Evolutionary conservation across 169 alveolate species (phyloP).

Genomic region (Plasmodium sp.): DNA sequence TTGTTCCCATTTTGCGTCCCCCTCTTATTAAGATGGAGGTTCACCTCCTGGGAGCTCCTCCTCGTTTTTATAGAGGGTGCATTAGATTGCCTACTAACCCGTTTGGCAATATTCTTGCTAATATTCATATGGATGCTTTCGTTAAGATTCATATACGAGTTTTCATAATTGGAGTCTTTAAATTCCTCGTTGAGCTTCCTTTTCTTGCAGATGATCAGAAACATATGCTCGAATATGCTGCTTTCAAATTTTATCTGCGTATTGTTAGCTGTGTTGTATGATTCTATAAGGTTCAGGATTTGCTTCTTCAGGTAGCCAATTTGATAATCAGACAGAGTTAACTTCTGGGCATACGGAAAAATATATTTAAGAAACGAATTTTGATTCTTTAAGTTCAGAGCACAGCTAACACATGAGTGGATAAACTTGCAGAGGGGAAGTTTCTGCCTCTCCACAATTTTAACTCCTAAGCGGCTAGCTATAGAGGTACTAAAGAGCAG

Average conservation of each 20-base stretch:
- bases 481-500: slow-evolving; percentile 58
- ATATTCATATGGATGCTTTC: slow-evolving; percentile 69
- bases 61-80: slow-evolving; percentile 37
- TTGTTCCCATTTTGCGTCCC: not conserved
- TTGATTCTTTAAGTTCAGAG: slow-evolving; percentile 58
- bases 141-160: slow-evolving; percentile 51
- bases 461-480: slow-evolving; percentile 73
- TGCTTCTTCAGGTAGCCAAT: slow-evolving; percentile 48
- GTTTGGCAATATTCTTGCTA: slow-evolving; percentile 46
- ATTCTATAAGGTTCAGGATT: slow-evolving; percentile 18
- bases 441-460: slow-evolving; percentile 72
- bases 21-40: not conserved
- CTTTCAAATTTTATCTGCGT: slow-evolving; percentile 29
- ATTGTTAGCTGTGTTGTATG: slow-evolving; percentile 38
- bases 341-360: slow-evolving; percentile 74
- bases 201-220: slow-evolving; percentile 42
- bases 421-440: slow-evolving; percentile 72
- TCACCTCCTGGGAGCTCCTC: slow-evolving; percentile 4
- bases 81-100: not conserved
- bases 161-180: slow-evolving; percentile 61
- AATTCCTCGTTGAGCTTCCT: slow-evolving; percentile 65
- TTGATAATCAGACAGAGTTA: slow-evolving; percentile 64
- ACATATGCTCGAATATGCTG: slow-evolving; percentile 70
- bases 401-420: slow-evolving; percentile 74
- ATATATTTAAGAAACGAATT: slow-evolving; percentile 70